These are phyloP conservation scores for Adansonia madagascariensis DNA, from an alignment of 441 rosid species.

Conservation along the genomic window DNA sequence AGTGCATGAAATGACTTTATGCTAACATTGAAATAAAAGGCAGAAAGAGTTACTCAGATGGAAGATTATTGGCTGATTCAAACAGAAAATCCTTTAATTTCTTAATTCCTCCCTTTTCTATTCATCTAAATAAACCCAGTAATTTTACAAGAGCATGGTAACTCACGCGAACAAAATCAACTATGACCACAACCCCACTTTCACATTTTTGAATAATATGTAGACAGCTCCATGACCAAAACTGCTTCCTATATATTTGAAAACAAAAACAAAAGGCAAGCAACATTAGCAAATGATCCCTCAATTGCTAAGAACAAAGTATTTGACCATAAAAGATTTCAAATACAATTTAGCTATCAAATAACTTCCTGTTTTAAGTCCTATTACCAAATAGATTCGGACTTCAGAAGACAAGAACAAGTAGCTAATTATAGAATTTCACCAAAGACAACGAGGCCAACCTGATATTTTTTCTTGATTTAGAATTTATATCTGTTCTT, in stretches of 20 bases:
- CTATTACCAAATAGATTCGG: neutral
- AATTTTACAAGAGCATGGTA: neutral
- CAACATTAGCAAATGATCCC: neutral
- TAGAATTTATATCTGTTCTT: neutral
- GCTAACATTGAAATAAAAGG: no score
- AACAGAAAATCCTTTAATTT: neutral
- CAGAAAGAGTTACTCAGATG: neutral
- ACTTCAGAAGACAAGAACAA: neutral
- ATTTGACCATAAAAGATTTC: neutral
- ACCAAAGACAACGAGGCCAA: slow-evolving; percentile 11
- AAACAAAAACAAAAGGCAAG: neutral
- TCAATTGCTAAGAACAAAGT: neutral
- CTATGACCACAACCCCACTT: neutral
- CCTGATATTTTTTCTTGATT: slow-evolving; percentile 1
- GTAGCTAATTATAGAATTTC: neutral
- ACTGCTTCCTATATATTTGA: neutral
- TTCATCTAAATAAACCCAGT: neutral
- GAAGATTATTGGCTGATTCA: neutral
- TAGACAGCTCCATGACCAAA: neutral
- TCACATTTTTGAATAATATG: neutral
- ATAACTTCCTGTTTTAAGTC: neutral
- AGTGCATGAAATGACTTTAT: no score
- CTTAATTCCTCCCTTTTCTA: neutral
- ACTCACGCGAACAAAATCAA: neutral
- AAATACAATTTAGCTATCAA: neutral